These are phyloP conservation scores for Malassezia vespertilionis DNA, from an alignment of 1,284 basidiomycete species.

Conservation along the genomic window DNA sequence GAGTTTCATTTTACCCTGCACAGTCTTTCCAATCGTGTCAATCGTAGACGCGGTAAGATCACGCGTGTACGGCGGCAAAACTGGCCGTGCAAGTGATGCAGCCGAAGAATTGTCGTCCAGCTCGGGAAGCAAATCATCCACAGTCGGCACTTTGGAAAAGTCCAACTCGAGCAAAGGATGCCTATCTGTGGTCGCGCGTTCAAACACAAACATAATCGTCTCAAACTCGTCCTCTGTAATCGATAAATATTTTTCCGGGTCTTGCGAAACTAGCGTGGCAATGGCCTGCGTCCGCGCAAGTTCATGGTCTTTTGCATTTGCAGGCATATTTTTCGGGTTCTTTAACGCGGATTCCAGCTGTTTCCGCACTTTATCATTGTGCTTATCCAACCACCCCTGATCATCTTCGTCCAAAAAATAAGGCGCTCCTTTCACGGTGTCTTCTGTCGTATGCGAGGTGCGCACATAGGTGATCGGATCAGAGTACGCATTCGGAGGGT, in stretches of 20 bases:
- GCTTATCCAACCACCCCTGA: constrained; percentile 80
- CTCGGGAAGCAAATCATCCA: constrained; percentile 30
- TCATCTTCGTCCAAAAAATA: constrained; percentile 97
- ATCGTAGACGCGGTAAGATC: constrained; percentile 19
- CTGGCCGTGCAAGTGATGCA: constrained; percentile 29
- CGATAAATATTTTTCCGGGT: constrained; percentile 52
- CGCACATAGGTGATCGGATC: constrained; percentile 60
- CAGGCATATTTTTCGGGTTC: constrained; percentile 54
- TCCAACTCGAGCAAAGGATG: constrained; percentile 74
- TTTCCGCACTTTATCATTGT: constrained; percentile 75
- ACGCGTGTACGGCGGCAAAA: constrained; percentile 28
- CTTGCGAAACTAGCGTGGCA: constrained; percentile 40
- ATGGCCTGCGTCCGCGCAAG: constrained; percentile 49
- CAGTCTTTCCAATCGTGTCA: constrained; percentile 5
- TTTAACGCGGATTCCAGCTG: constrained; percentile 69
- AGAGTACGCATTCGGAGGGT: constrained; percentile 38
- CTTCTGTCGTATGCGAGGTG: constrained; percentile 79
- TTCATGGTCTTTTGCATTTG: neutral
- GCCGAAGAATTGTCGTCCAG: constrained; percentile 33
- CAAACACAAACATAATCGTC: constrained; percentile 85
- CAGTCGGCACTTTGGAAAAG: constrained; percentile 30
- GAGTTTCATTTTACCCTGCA: neutral
- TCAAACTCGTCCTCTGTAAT: constrained; percentile 79
- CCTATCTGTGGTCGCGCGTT: constrained; percentile 79
- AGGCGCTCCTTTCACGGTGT: constrained; percentile 58